Evolutionary conservation across 805 yeast species (phyloP), one percentile per base, ranked within the genome.

Genomic region (Metschnikowia arizonensis): DNA sequence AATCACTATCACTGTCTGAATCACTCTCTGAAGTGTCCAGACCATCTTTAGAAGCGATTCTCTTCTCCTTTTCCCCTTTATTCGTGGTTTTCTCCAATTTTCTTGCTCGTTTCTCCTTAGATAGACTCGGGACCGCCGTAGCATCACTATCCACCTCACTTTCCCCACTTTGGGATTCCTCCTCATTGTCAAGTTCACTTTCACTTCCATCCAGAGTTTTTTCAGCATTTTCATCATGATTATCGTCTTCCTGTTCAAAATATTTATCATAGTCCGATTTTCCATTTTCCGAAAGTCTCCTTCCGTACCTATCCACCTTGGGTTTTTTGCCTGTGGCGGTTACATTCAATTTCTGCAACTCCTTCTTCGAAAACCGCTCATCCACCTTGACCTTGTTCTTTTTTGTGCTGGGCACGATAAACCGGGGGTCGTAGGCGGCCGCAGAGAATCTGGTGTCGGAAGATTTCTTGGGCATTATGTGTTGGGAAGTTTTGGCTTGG

Each of bases 341-440:
- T 25, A 60, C 63, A 49, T 63, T 69, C 50, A 72, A 65, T 50
- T 81, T 77, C 42, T 72, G 68, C 40, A 85, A 65, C 46, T 81
- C 85, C 37, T 80, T 79, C 55, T 82, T 84, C 42, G 72, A 66
- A 66, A 93, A 93, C 64, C 99, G 80, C 46, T 81, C 84, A 65
- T 93, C 99, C 19, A 93, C 74, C 54, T 85, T 81, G 31, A 88
- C 85, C 61, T 84, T 85, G 49, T 82, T 67, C 46, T 83, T 81
- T 55, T 80, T 82, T 61, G 74, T 76, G 57, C 75, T 83, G 2
- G 96, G 90, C 21, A 80, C 67, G 49, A 79, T 83, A 69, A 91
- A 93, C 51, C 96, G 75, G 3, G 98, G 98, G 64, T 93, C 99
- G 52, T 76, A 79, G 56, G 84, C 88, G 5, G 91, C 84, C 7